Evolutionary conservation across 2,329 filamentous ascomycete species (phyloP), one percentile per base, ranked within the genome.

Genomic region (Hypoxylon sp.): DNA sequence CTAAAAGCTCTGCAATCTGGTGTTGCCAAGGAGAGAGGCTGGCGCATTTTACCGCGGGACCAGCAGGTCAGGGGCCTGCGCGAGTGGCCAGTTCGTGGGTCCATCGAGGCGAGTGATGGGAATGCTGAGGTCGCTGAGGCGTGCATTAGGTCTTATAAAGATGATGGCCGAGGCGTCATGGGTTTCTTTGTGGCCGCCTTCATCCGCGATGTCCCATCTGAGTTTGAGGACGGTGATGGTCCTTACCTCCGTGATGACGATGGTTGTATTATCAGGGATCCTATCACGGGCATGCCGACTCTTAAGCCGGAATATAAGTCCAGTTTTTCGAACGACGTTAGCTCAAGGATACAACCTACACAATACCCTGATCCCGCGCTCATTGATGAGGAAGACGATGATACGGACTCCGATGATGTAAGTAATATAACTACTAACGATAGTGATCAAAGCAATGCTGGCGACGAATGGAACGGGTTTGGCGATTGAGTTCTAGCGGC

Each of bases 111-210:
- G 37, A 82, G 83, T 72, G 75, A 75, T 3, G 86, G 85, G 1
- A 82, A 89, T 57, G 76, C 84, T 44, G 80, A 84, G 2, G 78
- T 93, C 1, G 87, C 90, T 5, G 90, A 95, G 26, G 92, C 87
- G 2, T 97, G 94, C 76, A 91, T 98, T 62, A 85, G 95, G 65
- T 93, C 93, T 33, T 91, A 92, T 79, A 92, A 94, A 74, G 92
- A 89, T 26, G 94, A 95, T 73, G 90, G 90, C 9, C 88, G 92
- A 70, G 94, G 94, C 0, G 92, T 94, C 0, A 97, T 98, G 88
- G 95, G 96, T 0, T 98, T 99, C 80, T 99, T 99, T 74, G 92
- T 98, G 19, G 94, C 90, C n/a, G 93, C 87, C 0, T 97, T 99
- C 80, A 86, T 93, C 2, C 85, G 92, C 59, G 87, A 91, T 47